phyloP scores from a whole-genome alignment of 2,329 filamentous ascomycete species.

The Phialophora expanda region DNA sequence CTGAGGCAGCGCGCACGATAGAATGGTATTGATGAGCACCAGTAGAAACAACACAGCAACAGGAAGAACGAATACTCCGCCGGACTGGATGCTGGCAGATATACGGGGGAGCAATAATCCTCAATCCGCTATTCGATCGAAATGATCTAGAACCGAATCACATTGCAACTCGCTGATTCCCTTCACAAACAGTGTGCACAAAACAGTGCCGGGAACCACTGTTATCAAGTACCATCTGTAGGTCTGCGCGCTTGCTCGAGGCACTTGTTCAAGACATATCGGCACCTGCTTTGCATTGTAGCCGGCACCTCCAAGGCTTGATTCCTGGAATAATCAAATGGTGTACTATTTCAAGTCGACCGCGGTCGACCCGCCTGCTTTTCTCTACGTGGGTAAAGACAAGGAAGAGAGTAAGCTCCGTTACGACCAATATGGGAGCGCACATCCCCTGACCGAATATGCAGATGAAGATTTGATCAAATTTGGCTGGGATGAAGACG shows the following conservation, averaged over 20 bases:
- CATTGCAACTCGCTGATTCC: not conserved
- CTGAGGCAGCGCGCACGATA: not conserved
- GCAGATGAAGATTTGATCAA: conserved; percentile 95
- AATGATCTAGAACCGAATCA: not conserved
- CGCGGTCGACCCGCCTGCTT: conserved; percentile 78
- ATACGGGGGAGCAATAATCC: not conserved
- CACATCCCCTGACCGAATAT: conserved; percentile 9
- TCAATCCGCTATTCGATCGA: not conserved
- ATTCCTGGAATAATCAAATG: conserved; percentile 59
- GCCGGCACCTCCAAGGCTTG: not conserved
- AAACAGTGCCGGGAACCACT: not conserved
- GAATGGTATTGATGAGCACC: not conserved
- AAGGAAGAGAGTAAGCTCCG: conserved; percentile 87
- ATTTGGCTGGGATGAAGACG: conserved; percentile 90
- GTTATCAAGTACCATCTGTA: not conserved
- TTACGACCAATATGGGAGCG: not conserved
- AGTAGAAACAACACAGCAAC: not conserved
- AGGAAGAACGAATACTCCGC: not conserved
- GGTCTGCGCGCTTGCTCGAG: not conserved
- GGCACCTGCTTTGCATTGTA: not conserved
- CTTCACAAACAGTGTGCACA: not conserved
- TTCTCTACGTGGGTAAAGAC: conserved; percentile 96
- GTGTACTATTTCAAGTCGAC: conserved; percentile 96
- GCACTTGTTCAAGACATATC: not conserved
- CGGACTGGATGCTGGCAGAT: not conserved